Percentiles rank a stretch among this genome's conserved stretches.
phyloP scores from a whole-genome alignment of 805 yeast species.

The Candida silvicultrix region DNA sequence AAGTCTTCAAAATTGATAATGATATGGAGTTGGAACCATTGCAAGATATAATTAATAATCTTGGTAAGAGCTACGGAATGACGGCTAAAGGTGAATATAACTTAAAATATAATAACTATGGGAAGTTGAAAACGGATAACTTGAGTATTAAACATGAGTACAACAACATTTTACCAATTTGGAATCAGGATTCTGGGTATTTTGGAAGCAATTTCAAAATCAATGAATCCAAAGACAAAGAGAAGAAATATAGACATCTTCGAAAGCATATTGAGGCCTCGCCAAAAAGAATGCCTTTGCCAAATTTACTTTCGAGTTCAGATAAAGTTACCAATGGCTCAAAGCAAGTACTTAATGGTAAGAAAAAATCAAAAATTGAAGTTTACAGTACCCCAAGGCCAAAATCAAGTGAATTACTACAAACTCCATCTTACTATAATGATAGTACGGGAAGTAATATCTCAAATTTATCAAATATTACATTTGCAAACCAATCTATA shows the following conservation, averaged over 20 bases:
- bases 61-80: slow-evolving; percentile 16
- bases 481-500: slow-evolving; percentile 5
- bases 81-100: slow-evolving; percentile 30
- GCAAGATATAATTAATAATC: slow-evolving; percentile 18
- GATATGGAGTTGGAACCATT: slow-evolving; percentile 18
- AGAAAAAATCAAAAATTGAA: slow-evolving; percentile 12
- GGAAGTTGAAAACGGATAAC: background rate
- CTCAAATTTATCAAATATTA: slow-evolving; percentile 11
- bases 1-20: slow-evolving; percentile 23
- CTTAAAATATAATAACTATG: slow-evolving; percentile 2
- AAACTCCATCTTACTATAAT: slow-evolving; percentile 20
- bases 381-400: slow-evolving; percentile 23
- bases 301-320: slow-evolving; percentile 12
- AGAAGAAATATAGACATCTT: slow-evolving; percentile 3
- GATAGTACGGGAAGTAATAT: slow-evolving; percentile 15
- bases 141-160: background rate
- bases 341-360: background rate
- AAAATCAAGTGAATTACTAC: slow-evolving; percentile 21
- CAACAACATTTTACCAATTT: too few relatives aligned
- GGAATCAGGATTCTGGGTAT: too few relatives aligned
- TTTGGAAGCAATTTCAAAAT: background rate
- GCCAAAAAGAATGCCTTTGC: slow-evolving; percentile 12
- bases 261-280: slow-evolving; percentile 15
- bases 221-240: background rate
- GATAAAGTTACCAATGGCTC: too few relatives aligned